Evolutionary conservation across 768 basidiomycete species (phyloP).

Genomic region (Lepiota venenata): DNA sequence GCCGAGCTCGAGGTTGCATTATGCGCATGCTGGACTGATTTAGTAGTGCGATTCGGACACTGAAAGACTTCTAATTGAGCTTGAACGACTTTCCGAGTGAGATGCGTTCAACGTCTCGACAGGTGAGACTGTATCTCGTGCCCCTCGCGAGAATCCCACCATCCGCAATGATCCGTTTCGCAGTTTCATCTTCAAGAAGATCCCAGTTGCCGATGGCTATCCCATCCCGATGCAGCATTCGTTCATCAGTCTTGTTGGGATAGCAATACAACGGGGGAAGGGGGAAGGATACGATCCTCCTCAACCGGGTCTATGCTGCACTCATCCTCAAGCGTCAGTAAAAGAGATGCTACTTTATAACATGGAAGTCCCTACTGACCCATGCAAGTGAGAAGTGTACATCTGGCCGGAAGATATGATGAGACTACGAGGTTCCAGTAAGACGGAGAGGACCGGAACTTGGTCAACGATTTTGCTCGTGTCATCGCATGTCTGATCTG

Average conservation of each 20-base stretch:
- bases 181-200: conserved; percentile 39
- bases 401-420: conserved; percentile 69
- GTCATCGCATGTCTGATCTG: conserved; percentile 20
- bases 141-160: conserved; percentile 56
- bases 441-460: conserved; percentile 62
- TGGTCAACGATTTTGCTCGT: conserved; percentile 57
- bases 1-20: background rate
- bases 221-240: background rate
- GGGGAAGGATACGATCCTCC: conserved; percentile 43
- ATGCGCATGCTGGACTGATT: background rate
- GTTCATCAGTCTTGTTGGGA: conserved; percentile 17
- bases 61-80: conserved; percentile 18
- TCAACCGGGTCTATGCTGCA: conserved; percentile 54
- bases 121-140: conserved; percentile 80
- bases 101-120: conserved; percentile 75
- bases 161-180: conserved; percentile 33
- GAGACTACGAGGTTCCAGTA: conserved; percentile 84
- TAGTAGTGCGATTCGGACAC: background rate
- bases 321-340: conserved; percentile 9
- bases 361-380: conserved; percentile 34
- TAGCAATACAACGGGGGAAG: conserved; percentile 16
- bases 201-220: conserved; percentile 54
- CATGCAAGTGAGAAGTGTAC: conserved; percentile 76
- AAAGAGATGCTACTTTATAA: background rate
- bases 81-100: conserved; percentile 26